Base-by-base conservation (phyloP, 257 asterid genomes). In the Datura wrightii region DNA sequence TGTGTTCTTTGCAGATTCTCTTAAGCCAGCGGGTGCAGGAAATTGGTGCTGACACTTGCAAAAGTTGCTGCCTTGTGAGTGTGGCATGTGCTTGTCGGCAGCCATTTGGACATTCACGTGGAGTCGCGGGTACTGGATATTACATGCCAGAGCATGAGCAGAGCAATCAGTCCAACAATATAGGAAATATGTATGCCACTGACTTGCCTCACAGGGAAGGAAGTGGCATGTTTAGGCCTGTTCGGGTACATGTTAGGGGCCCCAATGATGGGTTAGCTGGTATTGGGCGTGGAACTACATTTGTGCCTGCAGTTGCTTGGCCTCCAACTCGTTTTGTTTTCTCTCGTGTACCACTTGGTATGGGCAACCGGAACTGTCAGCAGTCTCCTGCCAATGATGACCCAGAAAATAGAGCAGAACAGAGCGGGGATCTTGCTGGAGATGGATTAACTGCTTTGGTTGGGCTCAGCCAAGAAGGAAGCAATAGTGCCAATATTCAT, bases 391-490 rank as follows among this genome's bases (percentile, higher is more conserved):
- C 93, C 70, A 91, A 93, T 89, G 98, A 94, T 86, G 97, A 91
- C 83, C 89, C 92, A 52, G 98, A 93, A 72, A 94, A 90, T 83
- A 92, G 97, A 87, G 89, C 87, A 82, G 98, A 93, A 83, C 89
- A 83, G 89, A 92, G 88, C 62, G 96, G 89, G 63, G 99, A 94
- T 84, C 90, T 93, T 88, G 85, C 94, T 85, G 99, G 94, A 76
- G 98, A 93, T 86, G 99, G 99, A 80, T 89, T 96, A 86, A 96
- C 98, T 56, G 98, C 97, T 89, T 90, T 96, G 90, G 98, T 94
- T 87, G 98, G 99, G 90, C 96, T 96, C 83, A 96, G 95, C 89
- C 94, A 92, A 89, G 98, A 93, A 85, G 91, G 92, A 15, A 92
- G 85, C 82, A 93, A 79, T 85, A 84, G 79, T 36, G 86, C 90